Conservation (phyloP, 805 yeast genomes). For the Suhomyces sp. region DNA sequence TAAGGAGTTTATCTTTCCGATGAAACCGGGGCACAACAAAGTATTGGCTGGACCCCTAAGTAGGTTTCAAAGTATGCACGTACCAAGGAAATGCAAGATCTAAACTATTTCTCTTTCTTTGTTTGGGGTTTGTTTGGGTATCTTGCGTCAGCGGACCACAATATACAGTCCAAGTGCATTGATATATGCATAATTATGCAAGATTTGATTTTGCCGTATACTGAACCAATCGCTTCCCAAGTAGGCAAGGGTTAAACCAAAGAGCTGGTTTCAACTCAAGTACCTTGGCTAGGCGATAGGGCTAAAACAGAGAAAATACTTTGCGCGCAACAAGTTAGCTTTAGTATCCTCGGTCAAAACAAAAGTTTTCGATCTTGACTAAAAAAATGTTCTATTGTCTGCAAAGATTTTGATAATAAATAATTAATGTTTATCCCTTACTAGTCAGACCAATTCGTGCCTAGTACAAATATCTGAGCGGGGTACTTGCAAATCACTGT, state of each 20-base stretch:
- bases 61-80: not conserved
- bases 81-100: not conserved
- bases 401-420: not conserved
- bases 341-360: not conserved
- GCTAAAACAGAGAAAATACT: not conserved
- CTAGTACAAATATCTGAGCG: not conserved
- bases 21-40: not conserved
- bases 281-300: not conserved
- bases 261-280: not conserved
- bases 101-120: not conserved
- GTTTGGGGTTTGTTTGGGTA: not conserved
- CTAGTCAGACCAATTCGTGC: not conserved
- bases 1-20: not conserved
- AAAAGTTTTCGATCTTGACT: not conserved
- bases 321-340: not conserved
- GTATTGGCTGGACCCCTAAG: not conserved
- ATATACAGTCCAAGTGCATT: not conserved
- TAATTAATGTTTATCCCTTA: not conserved
- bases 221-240: not conserved
- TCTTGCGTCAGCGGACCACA: not conserved
- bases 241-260: not conserved
- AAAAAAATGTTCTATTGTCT: not conserved
- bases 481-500: not conserved
- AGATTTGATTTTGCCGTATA: not conserved
- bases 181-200: not conserved